These are phyloP conservation scores for Lachancea waltii DNA, from an alignment of 805 yeast genomes.

Conservation along the genomic window DNA sequence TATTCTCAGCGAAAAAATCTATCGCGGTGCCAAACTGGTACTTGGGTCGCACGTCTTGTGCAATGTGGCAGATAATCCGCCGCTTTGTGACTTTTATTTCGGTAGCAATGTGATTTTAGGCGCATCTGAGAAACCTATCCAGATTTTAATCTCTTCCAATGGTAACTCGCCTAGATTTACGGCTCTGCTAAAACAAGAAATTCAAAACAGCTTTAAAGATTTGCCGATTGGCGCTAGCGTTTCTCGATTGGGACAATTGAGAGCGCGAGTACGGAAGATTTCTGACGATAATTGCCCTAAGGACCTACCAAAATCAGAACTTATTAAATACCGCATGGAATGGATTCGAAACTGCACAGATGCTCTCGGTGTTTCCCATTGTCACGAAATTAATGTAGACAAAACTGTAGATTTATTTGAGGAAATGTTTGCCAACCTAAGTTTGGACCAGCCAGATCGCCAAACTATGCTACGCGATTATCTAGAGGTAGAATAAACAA, in stretches of 20 bases:
- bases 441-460: conserved; percentile 13
- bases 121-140: conserved; percentile 4
- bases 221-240: conserved; percentile 22
- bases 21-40: conserved; percentile 16
- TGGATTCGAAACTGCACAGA: conserved; percentile 31
- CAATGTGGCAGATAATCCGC: conserved; percentile 34
- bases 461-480: conserved; percentile 3
- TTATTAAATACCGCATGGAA: conserved; percentile 27
- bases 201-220: conserved; percentile 14
- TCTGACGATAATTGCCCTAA: conserved; percentile 6
- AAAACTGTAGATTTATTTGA: conserved; percentile 18
- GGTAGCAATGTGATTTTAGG: conserved; percentile 29
- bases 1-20: conserved; percentile 19
- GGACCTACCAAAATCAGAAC: conserved; percentile 11
- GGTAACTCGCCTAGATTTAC: conserved; percentile 32
- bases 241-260: conserved; percentile 20
- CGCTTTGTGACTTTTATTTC: conserved; percentile 31
- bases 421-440: conserved; percentile 17
- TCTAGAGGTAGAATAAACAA: background rate
- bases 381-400: conserved; percentile 21
- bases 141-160: conserved; percentile 12
- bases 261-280: conserved; percentile 17
- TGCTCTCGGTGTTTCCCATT: conserved; percentile 23
- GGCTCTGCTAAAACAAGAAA: conserved; percentile 27
- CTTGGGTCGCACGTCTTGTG: conserved; percentile 28